Evolutionary conservation across 441 rosid genomes (phyloP), one percentile per base, ranked within the genome.

Genomic region (Syzygium malaccense): DNA sequence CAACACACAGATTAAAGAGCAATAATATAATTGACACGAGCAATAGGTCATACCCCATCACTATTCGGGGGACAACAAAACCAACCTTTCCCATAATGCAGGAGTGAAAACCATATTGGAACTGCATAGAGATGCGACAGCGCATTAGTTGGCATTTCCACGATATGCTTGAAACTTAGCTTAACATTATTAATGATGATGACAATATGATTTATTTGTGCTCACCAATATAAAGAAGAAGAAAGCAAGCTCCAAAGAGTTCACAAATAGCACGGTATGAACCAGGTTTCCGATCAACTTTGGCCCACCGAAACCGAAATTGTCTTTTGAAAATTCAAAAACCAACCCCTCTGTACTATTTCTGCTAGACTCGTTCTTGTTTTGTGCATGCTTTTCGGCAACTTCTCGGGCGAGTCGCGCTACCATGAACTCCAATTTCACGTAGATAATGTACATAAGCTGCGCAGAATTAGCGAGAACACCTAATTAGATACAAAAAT

Each of bases 231-330:
- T 93, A 93, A 95, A 97, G 92, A 96, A 94, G 93, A 97, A 91
- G 92, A 93, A 95, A 32, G 98, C 96, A 23, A 97, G 30, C 86
- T 97, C 97, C 53, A 97, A 94, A 14, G 99, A 93, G 90, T 97
- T 97, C 90, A 96, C 98, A 92, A 97, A 96, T 9, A 97, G 95
- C 85, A 95, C 91, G 91, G 96, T 91, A 86, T 97, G 99, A 89
- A 96, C 95, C 88, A 97, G 92, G 54, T 93, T 55, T 91, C 95
- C 92, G 87, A 96, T 87, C n/a, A 97, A 89, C 64, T 86, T 89
- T 0, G 99, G 97, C 86, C 92, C 91, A 30, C 90, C 64, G 88
- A 97, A 93, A 96, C 99, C 95, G 91, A 96, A 96, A 17, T 95
- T 91, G 68, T 94, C 97, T 90, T 95, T 97, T 45, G 95, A 94